Conservation (phyloP, 495 filamentous ascomycete genomes). For the Annulohypoxylon bovei region DNA sequence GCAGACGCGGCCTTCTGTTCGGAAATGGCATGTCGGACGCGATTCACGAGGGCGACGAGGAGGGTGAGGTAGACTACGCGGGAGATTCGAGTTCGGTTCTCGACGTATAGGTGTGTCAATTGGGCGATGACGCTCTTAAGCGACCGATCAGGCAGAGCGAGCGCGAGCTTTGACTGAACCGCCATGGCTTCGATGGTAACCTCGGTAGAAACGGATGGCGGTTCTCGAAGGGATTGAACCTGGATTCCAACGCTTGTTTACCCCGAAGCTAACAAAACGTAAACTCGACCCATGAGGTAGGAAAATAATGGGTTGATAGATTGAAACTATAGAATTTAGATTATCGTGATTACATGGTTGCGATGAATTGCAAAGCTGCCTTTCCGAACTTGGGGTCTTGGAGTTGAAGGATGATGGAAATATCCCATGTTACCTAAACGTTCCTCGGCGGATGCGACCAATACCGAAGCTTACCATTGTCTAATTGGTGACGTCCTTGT, state of each 20-base stretch:
- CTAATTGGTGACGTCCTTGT: conserved; percentile 44
- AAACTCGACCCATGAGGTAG: conserved; percentile 11
- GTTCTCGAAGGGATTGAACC: neutral
- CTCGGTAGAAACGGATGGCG: neutral
- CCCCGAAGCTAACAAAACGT: conserved; percentile 3
- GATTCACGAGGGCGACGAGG: conserved; percentile 85
- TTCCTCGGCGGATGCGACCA: conserved; percentile 47
- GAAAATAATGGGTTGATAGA: neutral
- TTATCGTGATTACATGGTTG: conserved; percentile 40
- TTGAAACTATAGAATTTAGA: conserved; percentile 24
- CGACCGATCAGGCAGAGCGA: conserved; percentile 71
- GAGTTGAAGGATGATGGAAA: neutral
- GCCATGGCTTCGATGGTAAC: conserved; percentile 66
- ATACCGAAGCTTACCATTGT: conserved; percentile 19
- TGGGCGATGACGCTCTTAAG: conserved; percentile 77
- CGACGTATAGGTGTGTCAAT: conserved; percentile 79
- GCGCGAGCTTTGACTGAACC: conserved; percentile 80
- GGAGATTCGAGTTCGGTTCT: conserved; percentile 88
- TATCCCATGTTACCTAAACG: conserved; percentile 1
- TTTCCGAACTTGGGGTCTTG: neutral
- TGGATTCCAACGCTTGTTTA: conserved; percentile 23
- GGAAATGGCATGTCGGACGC: conserved; percentile 88
- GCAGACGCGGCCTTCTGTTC: conserved; percentile 90
- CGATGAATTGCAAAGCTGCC: neutral
- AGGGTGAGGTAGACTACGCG: conserved; percentile 92